phyloP scores from a whole-genome alignment of 2,329 filamentous ascomycete species.

The Talaromyces funiculosus region DNA sequence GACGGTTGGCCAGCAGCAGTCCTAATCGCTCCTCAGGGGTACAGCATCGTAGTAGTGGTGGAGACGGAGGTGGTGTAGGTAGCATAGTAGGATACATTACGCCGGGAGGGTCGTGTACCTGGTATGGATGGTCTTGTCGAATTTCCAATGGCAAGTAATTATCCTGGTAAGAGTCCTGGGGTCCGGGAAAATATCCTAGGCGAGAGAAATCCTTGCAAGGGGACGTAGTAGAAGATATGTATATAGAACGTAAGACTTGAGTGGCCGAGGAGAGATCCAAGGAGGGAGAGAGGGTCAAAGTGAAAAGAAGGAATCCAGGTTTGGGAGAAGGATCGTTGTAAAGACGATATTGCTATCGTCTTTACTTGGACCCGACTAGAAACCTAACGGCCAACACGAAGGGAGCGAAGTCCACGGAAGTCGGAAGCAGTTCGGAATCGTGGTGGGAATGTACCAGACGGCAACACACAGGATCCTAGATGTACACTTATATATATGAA shows the following conservation, averaged over 20 bases:
- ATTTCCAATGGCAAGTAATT: conserved; percentile 5
- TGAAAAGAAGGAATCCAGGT: conserved; percentile 10
- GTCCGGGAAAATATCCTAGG: conserved; percentile 1
- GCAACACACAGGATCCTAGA: background rate
- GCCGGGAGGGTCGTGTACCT: conserved; percentile 4
- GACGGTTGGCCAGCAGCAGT: conserved; percentile 71
- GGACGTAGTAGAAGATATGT: background rate
- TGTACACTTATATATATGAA: conserved; percentile 7
- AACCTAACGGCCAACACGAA: background rate
- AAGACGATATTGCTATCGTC: conserved; percentile 17
- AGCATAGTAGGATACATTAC: conserved; percentile 42
- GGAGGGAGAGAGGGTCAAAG: conserved; percentile 6
- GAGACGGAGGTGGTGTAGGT: conserved; percentile 43
- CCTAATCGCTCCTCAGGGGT: conserved; percentile 82
- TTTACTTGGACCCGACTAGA: conserved; percentile 10
- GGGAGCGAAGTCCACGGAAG: background rate
- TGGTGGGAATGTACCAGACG: background rate
- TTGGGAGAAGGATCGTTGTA: conserved; percentile 9
- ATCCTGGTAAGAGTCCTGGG: conserved; percentile 8
- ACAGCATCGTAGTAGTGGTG: conserved; percentile 46
- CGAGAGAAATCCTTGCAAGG: conserved; percentile 7
- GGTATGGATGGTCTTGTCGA: background rate
- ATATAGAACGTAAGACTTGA: background rate
- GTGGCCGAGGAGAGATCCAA: conserved; percentile 1
- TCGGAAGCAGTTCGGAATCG: background rate